Evolutionary conservation across 1,139 yeast species (phyloP).

Genomic region (Yamadazyma triangularis): DNA sequence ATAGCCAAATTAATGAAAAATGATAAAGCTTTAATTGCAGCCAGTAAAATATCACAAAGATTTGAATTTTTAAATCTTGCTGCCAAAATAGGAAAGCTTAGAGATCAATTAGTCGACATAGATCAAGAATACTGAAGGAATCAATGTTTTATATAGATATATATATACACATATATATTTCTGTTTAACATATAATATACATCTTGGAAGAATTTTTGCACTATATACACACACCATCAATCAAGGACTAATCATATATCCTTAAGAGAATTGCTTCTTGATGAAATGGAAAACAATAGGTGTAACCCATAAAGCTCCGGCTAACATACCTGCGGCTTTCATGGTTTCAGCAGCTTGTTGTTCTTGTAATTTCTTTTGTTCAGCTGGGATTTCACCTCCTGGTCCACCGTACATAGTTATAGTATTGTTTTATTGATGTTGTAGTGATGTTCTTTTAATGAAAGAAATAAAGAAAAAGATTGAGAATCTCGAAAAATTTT

Average conservation of each 20-base stretch:
- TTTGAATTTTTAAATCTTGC: constrained; percentile 65
- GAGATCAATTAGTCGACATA: constrained; percentile 46
- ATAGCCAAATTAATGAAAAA: constrained; percentile 66
- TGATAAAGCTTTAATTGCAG: constrained; percentile 79
- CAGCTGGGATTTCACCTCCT: constrained; percentile 63
- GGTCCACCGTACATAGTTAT: constrained; percentile 73
- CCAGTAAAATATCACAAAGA: constrained; percentile 77
- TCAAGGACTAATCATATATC: too few species aligned
- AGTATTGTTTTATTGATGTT: too few species aligned
- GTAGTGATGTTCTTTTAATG: too few species aligned
- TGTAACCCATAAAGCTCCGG: constrained; percentile 75
- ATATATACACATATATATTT: too few species aligned
- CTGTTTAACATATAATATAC: neutral
- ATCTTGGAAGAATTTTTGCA: neutral
- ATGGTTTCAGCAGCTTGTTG: constrained; percentile 64
- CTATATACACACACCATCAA: neutral
- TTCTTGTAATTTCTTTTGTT: constrained; percentile 72
- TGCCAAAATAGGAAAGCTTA: constrained; percentile 57
- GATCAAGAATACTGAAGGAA: constrained; percentile 11
- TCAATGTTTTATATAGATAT: too few species aligned
- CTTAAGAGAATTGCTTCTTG: constrained; percentile 51
- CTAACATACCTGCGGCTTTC: constrained; percentile 63
- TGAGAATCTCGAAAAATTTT: too few species aligned
- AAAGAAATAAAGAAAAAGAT: too few species aligned
- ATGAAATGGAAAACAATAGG: constrained; percentile 62